Percentiles rank a stretch among this genome's conserved stretches.
Evolutionary conservation across 192 early-diverging fungal species (phyloP).

Genomic region (Geranomyces variabilis): DNA sequence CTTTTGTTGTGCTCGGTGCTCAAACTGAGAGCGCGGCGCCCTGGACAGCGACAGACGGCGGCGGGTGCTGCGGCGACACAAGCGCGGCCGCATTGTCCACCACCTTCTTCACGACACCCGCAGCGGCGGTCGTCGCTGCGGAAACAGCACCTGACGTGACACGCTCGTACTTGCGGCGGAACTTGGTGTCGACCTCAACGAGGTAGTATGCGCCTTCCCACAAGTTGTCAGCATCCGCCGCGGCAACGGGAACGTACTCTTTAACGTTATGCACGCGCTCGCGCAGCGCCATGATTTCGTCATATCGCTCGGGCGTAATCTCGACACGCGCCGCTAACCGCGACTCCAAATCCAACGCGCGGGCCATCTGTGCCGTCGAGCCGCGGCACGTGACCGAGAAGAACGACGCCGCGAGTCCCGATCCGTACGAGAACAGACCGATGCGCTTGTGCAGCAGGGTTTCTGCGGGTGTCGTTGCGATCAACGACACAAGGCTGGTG

Average conservation of each 20-base stretch:
- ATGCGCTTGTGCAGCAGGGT: constrained; percentile 78
- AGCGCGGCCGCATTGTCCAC: background rate
- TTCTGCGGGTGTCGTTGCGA: constrained; percentile 68
- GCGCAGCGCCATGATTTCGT: constrained; percentile 79
- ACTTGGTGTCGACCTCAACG: constrained; percentile 86
- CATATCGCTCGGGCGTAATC: constrained; percentile 77
- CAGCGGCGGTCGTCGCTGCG: constrained; percentile 16
- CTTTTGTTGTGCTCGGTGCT: no score
- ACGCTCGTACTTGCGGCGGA: constrained; percentile 76
- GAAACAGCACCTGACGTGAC: no score
- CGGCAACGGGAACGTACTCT: constrained; percentile 78
- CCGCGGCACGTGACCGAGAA: constrained; percentile 84
- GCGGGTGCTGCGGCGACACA: no score
- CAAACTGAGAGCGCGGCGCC: no score
- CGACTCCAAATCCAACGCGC: constrained; percentile 65
- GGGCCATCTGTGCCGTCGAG: constrained; percentile 64
- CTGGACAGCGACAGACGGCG: no score
- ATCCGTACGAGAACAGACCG: constrained; percentile 93
- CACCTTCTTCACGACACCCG: background rate
- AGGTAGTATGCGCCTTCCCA: constrained; percentile 88
- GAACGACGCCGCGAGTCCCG: constrained; percentile 92
- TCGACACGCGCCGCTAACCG: constrained; percentile 77
- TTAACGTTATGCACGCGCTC: constrained; percentile 84
- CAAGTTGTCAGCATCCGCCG: constrained; percentile 62
- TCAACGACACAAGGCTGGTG: constrained; percentile 73